Evolutionary conservation across 2,329 filamentous ascomycete species (phyloP).

Genomic region (Leptodontidium sp.): DNA sequence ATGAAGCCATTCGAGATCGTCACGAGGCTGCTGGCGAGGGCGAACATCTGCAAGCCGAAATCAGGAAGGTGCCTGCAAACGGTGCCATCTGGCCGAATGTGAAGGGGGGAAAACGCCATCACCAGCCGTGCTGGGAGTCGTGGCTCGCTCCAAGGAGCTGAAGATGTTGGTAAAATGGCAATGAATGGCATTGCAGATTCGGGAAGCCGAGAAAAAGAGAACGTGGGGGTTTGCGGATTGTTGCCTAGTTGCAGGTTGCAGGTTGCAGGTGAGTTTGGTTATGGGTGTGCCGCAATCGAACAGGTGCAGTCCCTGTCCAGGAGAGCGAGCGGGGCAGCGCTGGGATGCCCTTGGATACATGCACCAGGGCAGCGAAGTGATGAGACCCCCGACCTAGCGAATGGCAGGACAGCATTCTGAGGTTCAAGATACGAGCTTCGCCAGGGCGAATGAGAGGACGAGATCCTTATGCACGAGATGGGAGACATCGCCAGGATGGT

Average conservation of each 20-base stretch:
- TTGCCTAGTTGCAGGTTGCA: too few relatives aligned
- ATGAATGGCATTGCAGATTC: constrained; percentile 25
- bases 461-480: constrained; percentile 24
- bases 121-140: constrained; percentile 22
- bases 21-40: constrained; percentile 18
- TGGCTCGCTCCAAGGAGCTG: constrained; percentile 29
- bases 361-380: constrained; percentile 15
- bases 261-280: too few relatives aligned
- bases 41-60: constrained; percentile 5
- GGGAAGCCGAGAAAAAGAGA: constrained; percentile 27
- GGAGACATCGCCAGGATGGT: constrained; percentile 10
- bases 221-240: constrained; percentile 27
- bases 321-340: constrained; percentile 23
- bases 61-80: constrained; percentile 14
- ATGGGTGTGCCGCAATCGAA: not conserved
- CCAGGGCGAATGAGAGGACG: constrained; percentile 13
- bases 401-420: not conserved
- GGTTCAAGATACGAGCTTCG: constrained; percentile 8
- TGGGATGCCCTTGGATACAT: constrained; percentile 2
- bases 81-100: constrained; percentile 19
- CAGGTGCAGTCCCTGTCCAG: constrained; percentile 12
- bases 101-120: constrained; percentile 8
- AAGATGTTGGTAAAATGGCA: not conserved
- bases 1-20: constrained; percentile 22
- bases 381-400: constrained; percentile 2